Conservation (phyloP, 2,329 filamentous ascomycete species). For the Fusarium sarcochroum region DNA sequence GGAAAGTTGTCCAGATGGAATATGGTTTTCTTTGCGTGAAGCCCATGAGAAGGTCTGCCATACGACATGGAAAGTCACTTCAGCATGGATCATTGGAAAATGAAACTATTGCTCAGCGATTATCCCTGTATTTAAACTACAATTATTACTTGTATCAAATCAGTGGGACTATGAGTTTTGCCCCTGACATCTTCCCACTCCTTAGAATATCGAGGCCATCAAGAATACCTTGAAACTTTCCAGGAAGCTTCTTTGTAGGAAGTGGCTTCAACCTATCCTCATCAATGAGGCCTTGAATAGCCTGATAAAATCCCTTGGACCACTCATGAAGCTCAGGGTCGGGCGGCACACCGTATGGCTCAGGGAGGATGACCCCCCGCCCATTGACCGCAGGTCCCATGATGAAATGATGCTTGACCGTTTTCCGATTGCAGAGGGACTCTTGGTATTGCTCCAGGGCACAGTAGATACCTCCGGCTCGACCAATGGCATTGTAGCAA, state of each 20-base stretch:
- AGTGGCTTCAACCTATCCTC: not conserved
- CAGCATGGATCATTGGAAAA: no score
- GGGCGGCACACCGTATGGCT: not conserved
- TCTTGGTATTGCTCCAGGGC: conserved; percentile 47
- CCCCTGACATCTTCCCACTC: no score
- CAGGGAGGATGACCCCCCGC: not conserved
- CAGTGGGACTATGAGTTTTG: no score
- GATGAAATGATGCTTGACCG: conserved; percentile 4
- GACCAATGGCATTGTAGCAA: conserved; percentile 57
- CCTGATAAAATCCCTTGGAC: not conserved
- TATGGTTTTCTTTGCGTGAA: no score
- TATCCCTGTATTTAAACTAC: no score
- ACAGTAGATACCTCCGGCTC: conserved; percentile 55
- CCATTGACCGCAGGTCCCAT: not conserved
- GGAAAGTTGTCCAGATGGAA: no score
- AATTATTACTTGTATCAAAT: no score
- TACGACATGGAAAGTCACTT: no score
- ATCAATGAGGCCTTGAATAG: not conserved
- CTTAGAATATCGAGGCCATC: no score
- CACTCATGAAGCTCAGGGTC: not conserved
- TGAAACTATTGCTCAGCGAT: no score
- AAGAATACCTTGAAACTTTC: no score
- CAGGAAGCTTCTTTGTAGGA: not conserved
- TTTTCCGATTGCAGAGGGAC: conserved; percentile 1
- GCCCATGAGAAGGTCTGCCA: no score